Percentiles rank a stretch among this genome's conserved stretches.
phyloP scores from a whole-genome alignment of 1,139 yeast species.

The Hansenula lynferdii region DNA sequence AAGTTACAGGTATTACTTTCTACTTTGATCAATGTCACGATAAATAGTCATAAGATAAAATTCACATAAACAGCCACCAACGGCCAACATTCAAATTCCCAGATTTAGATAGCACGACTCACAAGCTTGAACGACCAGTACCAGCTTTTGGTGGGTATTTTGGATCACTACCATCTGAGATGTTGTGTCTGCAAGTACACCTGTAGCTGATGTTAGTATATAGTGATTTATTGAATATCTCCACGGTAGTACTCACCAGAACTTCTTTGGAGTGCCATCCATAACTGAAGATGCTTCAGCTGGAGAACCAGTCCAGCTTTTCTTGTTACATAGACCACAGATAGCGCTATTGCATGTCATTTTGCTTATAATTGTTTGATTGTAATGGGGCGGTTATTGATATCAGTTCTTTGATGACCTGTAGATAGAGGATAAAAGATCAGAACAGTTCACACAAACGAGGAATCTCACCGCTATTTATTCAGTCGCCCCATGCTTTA shows the following conservation, averaged over 20 bases:
- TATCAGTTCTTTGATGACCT: too few relatives aligned
- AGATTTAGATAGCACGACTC: neutral
- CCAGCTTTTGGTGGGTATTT: conserved; percentile 24
- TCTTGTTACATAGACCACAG: conserved; percentile 35
- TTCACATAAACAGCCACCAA: neutral
- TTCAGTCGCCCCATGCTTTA: too few relatives aligned
- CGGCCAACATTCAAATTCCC: neutral
- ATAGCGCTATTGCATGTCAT: conserved; percentile 22
- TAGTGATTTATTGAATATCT: too few relatives aligned
- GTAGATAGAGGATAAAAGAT: too few relatives aligned
- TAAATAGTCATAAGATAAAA: too few relatives aligned
- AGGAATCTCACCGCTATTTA: too few relatives aligned
- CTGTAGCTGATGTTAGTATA: conserved; percentile 5
- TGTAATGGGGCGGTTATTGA: too few relatives aligned
- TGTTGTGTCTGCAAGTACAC: conserved; percentile 24
- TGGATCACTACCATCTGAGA: conserved; percentile 11
- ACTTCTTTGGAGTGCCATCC: conserved; percentile 26
- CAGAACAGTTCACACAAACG: too few relatives aligned
- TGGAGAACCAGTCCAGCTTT: conserved; percentile 42
- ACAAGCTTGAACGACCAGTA: conserved; percentile 20
- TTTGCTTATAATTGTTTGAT: neutral
- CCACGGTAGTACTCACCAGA: conserved; percentile 16
- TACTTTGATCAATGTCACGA: too few relatives aligned
- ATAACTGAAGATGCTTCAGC: conserved; percentile 32
- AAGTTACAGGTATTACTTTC: too few relatives aligned